Evolutionary conservation across 257 asterid genomes (phyloP).

Genomic region (Cruciata laevipes): DNA sequence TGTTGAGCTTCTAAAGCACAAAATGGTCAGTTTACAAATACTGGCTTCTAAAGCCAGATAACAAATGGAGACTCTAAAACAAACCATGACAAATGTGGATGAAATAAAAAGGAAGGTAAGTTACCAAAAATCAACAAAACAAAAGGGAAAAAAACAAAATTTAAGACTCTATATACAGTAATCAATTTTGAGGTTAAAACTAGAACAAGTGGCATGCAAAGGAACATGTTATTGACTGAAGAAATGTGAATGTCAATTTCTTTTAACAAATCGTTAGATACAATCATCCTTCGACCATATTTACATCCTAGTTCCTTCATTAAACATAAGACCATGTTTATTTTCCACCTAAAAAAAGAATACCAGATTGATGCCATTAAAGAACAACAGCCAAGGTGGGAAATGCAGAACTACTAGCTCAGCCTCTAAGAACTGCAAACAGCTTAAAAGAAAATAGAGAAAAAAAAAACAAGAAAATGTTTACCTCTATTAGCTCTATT

Average conservation of each 20-base stretch:
- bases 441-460: background rate
- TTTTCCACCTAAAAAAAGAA: background rate
- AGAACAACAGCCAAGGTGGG: background rate
- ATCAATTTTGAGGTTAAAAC: background rate
- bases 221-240: background rate
- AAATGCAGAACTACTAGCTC: background rate
- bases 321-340: background rate
- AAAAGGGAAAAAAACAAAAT: background rate
- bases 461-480: slow-evolving; percentile 10
- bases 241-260: background rate
- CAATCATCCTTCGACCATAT: background rate
- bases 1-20: background rate
- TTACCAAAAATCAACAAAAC: background rate
- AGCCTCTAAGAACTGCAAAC: background rate
- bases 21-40: background rate
- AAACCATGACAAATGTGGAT: background rate
- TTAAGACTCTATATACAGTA: background rate
- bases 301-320: background rate
- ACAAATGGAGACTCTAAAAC: background rate
- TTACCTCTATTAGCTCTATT: slow-evolving; percentile 71
- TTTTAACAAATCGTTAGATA: background rate
- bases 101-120: background rate
- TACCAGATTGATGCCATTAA: background rate
- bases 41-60: too few species aligned
- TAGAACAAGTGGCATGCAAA: background rate